Percentiles rank a stretch among this genome's conserved stretches.
These are phyloP conservation scores for Byssothecium circinans DNA, from an alignment of 2,329 filamentous ascomycete species.

Conservation along the genomic window DNA sequence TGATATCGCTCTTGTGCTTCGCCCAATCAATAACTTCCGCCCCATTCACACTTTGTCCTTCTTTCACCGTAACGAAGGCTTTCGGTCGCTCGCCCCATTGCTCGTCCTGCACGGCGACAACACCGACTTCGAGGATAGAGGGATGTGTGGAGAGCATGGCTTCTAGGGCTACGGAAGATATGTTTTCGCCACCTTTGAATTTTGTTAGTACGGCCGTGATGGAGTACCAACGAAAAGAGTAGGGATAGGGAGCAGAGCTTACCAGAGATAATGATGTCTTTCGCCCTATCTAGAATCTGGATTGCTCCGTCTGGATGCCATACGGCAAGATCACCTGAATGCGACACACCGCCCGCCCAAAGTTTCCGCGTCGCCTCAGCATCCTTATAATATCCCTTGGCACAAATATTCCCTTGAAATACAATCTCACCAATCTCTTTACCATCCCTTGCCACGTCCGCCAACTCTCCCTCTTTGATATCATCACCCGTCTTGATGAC, in stretches of 20 bases:
- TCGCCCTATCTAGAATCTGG: constrained; percentile 90
- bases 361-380: constrained; percentile 80
- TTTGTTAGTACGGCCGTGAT: neutral
- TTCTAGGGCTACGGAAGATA: constrained; percentile 90
- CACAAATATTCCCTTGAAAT: constrained; percentile 88
- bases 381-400: constrained; percentile 91
- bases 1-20: constrained; percentile 76
- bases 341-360: constrained; percentile 82
- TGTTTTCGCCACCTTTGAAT: constrained; percentile 83
- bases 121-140: constrained; percentile 85
- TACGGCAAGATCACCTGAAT: constrained; percentile 90
- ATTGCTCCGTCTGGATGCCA: constrained; percentile 89
- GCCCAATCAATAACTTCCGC: constrained; percentile 84
- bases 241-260: constrained; percentile 34
- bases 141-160: constrained; percentile 87
- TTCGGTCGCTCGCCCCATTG: constrained; percentile 98
- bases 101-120: constrained; percentile 81
- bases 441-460: constrained; percentile 70
- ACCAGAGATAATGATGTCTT: constrained; percentile 98
- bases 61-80: constrained; percentile 82
- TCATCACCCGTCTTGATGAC: constrained; percentile 75
- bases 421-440: constrained; percentile 82
- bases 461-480: constrained; percentile 61
- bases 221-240: too few species aligned
- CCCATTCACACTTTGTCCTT: constrained; percentile 57